Percentiles rank a stretch among this genome's conserved stretches.
Conservation (phyloP, 2,329 filamentous ascomycete genomes). For the Alternaria triticimaculans region DNA sequence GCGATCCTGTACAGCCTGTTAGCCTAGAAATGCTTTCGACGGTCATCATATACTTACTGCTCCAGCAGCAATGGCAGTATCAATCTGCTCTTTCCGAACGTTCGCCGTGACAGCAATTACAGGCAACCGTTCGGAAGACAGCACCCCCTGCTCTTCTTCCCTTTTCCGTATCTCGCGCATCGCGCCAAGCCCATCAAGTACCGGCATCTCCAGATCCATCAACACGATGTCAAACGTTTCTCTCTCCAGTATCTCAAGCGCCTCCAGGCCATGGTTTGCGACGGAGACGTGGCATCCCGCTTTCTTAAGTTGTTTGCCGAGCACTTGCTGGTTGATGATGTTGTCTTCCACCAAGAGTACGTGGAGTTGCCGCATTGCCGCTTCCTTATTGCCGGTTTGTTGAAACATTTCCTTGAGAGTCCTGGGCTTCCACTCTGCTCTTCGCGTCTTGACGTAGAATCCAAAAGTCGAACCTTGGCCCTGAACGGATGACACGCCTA, state of each 20-base stretch:
- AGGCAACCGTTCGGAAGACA: slow-evolving; percentile 25
- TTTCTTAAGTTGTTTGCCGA: slow-evolving; percentile 47
- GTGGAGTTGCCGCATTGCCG: slow-evolving; percentile 20
- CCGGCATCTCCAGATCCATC: slow-evolving; percentile 64
- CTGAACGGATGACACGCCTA: slow-evolving; percentile 50
- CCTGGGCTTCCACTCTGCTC: slow-evolving; percentile 23
- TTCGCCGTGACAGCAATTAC: slow-evolving; percentile 50
- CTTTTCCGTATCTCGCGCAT: slow-evolving; percentile 58
- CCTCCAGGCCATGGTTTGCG: slow-evolving; percentile 49
- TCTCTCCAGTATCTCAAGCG: slow-evolving; percentile 40
- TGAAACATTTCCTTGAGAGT: slow-evolving; percentile 12
- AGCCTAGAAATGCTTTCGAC: background rate
- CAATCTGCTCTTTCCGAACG: slow-evolving; percentile 46
- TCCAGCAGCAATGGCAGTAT: slow-evolving; percentile 42
- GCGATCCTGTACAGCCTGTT: slow-evolving; percentile 30
- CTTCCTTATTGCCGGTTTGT: slow-evolving; percentile 1
- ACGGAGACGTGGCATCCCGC: slow-evolving; percentile 38
- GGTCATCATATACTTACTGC: slow-evolving; percentile 28
- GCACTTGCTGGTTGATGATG: slow-evolving; percentile 48
- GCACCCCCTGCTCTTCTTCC: slow-evolving; percentile 29
- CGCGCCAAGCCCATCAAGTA: slow-evolving; percentile 54
- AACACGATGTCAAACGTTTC: slow-evolving; percentile 43
- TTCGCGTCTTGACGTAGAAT: slow-evolving; percentile 52
- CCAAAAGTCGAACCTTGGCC: slow-evolving; percentile 52
- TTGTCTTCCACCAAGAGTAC: slow-evolving; percentile 51